Percentiles rank a stretch among this genome's conserved stretches.
Evolutionary conservation across 345 rosid species (phyloP).

Genomic region (Dipteronia dyeriana): DNA sequence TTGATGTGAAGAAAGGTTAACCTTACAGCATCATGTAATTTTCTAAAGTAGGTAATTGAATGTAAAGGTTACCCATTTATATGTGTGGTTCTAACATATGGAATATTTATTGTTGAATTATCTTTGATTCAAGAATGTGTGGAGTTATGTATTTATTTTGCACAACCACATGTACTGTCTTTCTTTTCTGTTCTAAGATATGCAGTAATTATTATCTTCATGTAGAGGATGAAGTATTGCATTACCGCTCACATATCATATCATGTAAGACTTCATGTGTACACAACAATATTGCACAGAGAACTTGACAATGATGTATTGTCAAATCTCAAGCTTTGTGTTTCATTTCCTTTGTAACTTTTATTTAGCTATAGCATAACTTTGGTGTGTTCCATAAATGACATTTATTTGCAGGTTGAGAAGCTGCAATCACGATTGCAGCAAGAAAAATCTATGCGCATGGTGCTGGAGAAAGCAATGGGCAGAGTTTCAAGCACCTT

Average conservation of each 20-base stretch:
- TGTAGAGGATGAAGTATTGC: not conserved
- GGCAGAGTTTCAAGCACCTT: constrained; percentile 85
- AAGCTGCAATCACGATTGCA: constrained; percentile 76
- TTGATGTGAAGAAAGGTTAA: too few relatives aligned
- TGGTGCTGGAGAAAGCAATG: constrained; percentile 80
- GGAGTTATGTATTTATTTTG: too few relatives aligned
- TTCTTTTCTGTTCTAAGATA: not conserved
- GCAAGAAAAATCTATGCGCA: constrained; percentile 78
- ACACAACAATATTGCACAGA: not conserved
- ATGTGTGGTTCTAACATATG: too few relatives aligned
- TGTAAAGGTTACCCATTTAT: too few relatives aligned
- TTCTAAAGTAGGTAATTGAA: too few relatives aligned
- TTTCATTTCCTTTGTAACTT: constrained; percentile 14
- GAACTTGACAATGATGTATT: not conserved
- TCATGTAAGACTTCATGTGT: not conserved
- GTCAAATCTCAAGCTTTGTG: not conserved
- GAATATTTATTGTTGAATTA: too few relatives aligned
- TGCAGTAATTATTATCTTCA: not conserved
- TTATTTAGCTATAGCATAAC: not conserved
- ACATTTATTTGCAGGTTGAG: constrained; percentile 59
- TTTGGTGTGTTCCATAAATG: constrained; percentile 15
- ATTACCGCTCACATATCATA: not conserved
- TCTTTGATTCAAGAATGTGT: too few relatives aligned
- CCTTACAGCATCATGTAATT: too few relatives aligned
- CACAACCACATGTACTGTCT: not conserved